Conservation (phyloP, 2,329 filamentous ascomycete genomes). For the Harringtonia aguacate region DNA sequence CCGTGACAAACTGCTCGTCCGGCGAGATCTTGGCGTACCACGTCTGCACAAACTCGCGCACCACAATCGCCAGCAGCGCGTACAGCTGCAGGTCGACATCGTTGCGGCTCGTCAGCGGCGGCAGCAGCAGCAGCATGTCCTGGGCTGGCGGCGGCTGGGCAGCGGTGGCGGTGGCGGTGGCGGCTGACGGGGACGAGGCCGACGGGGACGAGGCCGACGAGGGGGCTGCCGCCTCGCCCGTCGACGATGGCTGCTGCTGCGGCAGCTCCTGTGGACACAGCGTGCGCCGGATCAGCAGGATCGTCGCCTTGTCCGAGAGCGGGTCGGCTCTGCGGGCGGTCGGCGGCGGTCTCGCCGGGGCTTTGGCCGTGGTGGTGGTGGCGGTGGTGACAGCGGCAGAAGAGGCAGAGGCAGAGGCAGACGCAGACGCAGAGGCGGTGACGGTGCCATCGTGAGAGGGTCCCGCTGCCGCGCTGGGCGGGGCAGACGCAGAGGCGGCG, state of each 20-base stretch:
- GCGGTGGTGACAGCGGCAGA: background rate
- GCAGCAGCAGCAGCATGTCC: constrained; percentile 77
- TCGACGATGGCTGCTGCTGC: background rate
- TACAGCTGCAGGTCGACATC: constrained; percentile 91
- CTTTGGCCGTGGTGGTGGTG: constrained; percentile 4
- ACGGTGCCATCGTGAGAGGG: too few relatives aligned
- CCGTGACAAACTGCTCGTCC: constrained; percentile 77
- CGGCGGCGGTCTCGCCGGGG: constrained; percentile 13
- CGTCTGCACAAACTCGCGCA: constrained; percentile 80
- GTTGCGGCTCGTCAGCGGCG: constrained; percentile 87
- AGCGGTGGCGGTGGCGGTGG: constrained; percentile 6
- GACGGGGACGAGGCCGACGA: constrained; percentile 28
- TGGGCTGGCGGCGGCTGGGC: constrained; percentile 52
- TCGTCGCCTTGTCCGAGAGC: constrained; percentile 68
- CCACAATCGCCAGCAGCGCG: constrained; percentile 77
- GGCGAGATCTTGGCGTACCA: constrained; percentile 93
- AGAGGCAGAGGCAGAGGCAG: background rate
- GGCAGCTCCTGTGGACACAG: constrained; percentile 62
- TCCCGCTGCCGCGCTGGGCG: too few relatives aligned
- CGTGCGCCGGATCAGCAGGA: constrained; percentile 69
- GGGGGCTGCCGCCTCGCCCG: constrained; percentile 14
- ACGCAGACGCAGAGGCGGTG: background rate
- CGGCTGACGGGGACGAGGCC: too few relatives aligned
- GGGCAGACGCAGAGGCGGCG: too few relatives aligned
- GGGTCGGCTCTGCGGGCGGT: constrained; percentile 30